Evolutionary conservation across 116 monocot genomes (phyloP), one percentile per base, ranked within the genome.

Genomic region (Iris pallida): DNA sequence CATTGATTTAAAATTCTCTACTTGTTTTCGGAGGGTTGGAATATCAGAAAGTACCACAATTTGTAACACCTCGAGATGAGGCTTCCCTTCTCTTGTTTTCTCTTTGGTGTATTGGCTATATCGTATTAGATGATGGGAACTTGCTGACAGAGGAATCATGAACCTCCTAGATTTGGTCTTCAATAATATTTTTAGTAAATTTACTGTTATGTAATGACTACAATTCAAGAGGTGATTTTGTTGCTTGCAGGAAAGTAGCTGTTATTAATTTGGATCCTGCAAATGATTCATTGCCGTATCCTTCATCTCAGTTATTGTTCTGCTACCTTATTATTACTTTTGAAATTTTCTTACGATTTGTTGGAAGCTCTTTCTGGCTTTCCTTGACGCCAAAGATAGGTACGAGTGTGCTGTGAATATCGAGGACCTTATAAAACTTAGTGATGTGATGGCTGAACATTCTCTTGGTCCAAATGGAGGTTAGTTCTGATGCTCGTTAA

Each of bases 391-490:
- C 6, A 53, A 13, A 46, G 2, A 30, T 75, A 97, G 97, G 72
- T 92, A 98, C 73, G 97, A 98, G n/a, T 98, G 97, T 68, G 93
- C 88, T 42, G 84, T 90, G 40, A 98, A 93, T 63, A 85, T 98
- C 45, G 97, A 98, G 61, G 90, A 93, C 71, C 85, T 98, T 14
- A 78, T 98, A 68, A 98, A 90, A 72, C 90, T 98, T 6, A 85
- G 85, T 72, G 97, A 92, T 82, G 97, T 88, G 55, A 98, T 92
- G 93, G 61, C 69, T 47, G 87, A 92, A 62, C 93, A 92, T 79
- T 85, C 83, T 49, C 93, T 98, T 79, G 97, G 97, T 13, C 97
- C 97, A 52, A 98, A 98, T 90, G 97, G 97, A 98, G 97, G 97
- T 97, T 48, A 63, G 61, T 63, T 19, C 43, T 14, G 4, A 61